Conservation (phyloP, 345 rosid species). For the Turritis glabra region DNA sequence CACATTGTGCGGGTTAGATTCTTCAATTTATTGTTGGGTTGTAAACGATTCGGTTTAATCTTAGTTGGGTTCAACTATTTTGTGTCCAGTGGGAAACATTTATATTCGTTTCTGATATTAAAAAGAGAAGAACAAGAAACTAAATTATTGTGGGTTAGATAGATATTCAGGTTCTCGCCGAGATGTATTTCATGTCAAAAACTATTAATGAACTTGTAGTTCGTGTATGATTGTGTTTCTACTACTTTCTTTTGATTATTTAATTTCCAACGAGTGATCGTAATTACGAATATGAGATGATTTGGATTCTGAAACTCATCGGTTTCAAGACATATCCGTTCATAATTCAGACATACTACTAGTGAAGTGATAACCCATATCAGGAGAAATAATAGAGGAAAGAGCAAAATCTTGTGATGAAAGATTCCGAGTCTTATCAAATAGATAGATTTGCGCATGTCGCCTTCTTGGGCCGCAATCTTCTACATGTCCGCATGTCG, state of each 20-base stretch:
- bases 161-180: too few relatives aligned
- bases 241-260: too few relatives aligned
- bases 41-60: neutral
- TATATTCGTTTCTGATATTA: too few relatives aligned
- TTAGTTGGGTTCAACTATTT: too few relatives aligned
- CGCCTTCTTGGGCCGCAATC: conserved; percentile 32
- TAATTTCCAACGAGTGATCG: neutral
- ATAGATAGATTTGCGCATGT: conserved; percentile 32
- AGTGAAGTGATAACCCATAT: conserved; percentile 9
- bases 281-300: neutral
- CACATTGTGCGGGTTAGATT: neutral
- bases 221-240: too few relatives aligned
- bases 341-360: neutral
- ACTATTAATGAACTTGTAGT: too few relatives aligned
- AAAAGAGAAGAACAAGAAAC: too few relatives aligned
- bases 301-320: neutral
- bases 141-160: too few relatives aligned
- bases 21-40: neutral
- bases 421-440: conserved; percentile 31
- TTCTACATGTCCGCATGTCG: conserved; percentile 29
- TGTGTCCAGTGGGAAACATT: too few relatives aligned
- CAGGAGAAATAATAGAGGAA: neutral
- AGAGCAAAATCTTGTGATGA: conserved; percentile 17
- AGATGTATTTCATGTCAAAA: too few relatives aligned
- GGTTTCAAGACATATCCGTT: neutral